Percentiles rank a stretch among this genome's conserved stretches.
These are phyloP conservation scores for Pythium insidiosum DNA, from an alignment of 352 stramenopile genomes.

Conservation along the genomic window DNA sequence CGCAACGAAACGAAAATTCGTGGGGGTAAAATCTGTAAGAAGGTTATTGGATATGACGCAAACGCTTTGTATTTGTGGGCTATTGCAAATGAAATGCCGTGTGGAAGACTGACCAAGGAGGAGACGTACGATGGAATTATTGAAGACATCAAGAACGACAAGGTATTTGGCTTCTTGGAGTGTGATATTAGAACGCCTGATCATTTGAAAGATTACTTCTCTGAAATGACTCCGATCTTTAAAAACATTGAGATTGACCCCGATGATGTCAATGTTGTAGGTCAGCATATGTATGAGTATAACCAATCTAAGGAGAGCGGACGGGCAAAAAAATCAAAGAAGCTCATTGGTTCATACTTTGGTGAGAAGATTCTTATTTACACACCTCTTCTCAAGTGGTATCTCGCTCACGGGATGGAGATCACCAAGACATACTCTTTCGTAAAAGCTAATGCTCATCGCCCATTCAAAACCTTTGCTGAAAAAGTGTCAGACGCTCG, in stretches of 20 bases:
- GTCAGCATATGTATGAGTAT: conserved; percentile 21
- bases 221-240: conserved; percentile 28
- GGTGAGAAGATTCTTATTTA: conserved; percentile 28
- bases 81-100: conserved; percentile 23
- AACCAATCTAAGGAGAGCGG: conserved; percentile 3
- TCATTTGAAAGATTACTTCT: conserved; percentile 23
- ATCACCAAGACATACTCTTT: conserved; percentile 23
- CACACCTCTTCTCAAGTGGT: conserved; percentile 26
- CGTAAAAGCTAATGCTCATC: conserved; percentile 12
- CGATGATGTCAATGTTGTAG: conserved; percentile 12
- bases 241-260: conserved; percentile 24
- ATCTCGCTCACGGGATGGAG: conserved; percentile 19
- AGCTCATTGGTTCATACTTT: conserved; percentile 28
- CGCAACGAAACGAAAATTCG: conserved; percentile 13
- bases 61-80: conserved; percentile 25
- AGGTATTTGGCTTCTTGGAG: conserved; percentile 28
- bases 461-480: conserved; percentile 14
- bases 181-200: conserved; percentile 27
- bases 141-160: conserved; percentile 23
- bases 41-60: conserved; percentile 19
- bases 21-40: conserved; percentile 12
- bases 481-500: conserved; percentile 18
- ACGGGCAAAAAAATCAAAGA: conserved; percentile 3
- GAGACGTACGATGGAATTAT: conserved; percentile 17
- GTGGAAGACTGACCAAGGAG: conserved; percentile 11